Evolutionary conservation across 129 eudicot genomes (phyloP).

Genomic region (Arctium lappa): DNA sequence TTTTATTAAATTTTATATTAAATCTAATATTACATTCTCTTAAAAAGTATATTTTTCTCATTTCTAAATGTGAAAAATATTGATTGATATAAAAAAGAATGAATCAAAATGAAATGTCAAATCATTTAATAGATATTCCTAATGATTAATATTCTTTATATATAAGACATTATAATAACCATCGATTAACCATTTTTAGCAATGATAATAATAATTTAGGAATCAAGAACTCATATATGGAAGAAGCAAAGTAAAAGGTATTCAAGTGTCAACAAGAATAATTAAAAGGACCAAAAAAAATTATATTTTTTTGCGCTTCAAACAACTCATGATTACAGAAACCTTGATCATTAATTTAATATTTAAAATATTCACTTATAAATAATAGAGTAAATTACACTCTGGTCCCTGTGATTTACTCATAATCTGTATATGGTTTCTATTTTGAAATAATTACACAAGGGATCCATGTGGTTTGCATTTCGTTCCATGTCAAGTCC

Average conservation of each 20-base stretch:
- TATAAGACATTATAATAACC: not conserved
- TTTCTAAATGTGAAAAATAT: not conserved
- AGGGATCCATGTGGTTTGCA: no score
- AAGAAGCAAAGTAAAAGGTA: slow-evolving; percentile 13
- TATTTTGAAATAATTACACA: no score
- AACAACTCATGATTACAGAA: not conserved
- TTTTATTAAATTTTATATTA: not conserved
- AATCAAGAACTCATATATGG: slow-evolving; percentile 18
- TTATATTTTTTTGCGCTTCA: not conserved
- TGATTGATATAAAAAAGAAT: slow-evolving; percentile 12
- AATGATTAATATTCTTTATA: slow-evolving; percentile 21
- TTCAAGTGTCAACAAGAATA: slow-evolving; percentile 17
- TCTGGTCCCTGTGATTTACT: no score
- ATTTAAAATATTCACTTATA: no score
- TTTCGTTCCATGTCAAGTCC: no score
- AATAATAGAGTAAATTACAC: no score
- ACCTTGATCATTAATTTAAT: not conserved
- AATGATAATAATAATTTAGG: not conserved
- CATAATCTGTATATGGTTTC: no score
- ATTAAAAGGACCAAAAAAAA: not conserved
- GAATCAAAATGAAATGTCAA: slow-evolving; percentile 26
- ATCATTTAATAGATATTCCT: slow-evolving; percentile 19
- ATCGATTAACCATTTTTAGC: not conserved
- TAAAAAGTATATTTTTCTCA: not conserved
- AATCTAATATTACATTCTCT: not conserved